A percentile compares a stretch with the other conserved stretches of the same genome.
phyloP scores from a whole-genome alignment of 169 alveolate genomes.

The Cryptosporidium meleagridis region DNA sequence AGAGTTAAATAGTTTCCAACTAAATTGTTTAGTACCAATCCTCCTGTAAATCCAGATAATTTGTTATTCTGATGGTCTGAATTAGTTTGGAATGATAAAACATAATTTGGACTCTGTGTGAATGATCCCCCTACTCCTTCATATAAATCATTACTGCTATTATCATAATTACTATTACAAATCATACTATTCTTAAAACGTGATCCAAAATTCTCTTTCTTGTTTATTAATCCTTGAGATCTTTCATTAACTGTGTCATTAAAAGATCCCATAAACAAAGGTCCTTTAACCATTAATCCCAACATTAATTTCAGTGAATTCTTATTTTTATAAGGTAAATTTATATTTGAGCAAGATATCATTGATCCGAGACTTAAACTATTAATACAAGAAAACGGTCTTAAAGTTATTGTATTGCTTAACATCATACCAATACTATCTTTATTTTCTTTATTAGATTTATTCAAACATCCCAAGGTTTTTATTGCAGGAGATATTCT shows the following conservation, averaged over 20 bases:
- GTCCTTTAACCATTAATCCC: slow-evolving; percentile 59
- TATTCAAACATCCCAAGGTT: slow-evolving; percentile 22
- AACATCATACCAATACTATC: slow-evolving; percentile 18
- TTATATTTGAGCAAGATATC: slow-evolving; percentile 5
- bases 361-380: slow-evolving; percentile 27
- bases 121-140: neutral
- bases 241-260: neutral
- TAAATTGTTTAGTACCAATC: slow-evolving; percentile 16
- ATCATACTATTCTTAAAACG: neutral
- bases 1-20: neutral
- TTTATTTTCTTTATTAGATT: slow-evolving; percentile 25
- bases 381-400: neutral
- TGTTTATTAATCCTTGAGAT: neutral
- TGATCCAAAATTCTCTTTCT: slow-evolving; percentile 23
- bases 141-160: neutral
- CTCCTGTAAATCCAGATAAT: slow-evolving; percentile 66
- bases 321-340: neutral
- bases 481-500: slow-evolving; percentile 42
- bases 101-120: neutral
- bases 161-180: neutral
- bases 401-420: slow-evolving; percentile 17
- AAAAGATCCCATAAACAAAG: neutral
- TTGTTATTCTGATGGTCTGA: slow-evolving; percentile 6
- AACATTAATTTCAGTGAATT: slow-evolving; percentile 40
- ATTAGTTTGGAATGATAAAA: slow-evolving; percentile 49